phyloP scores from a whole-genome alignment of 164 flowering plant genomes.

The Sextonia rubra region DNA sequence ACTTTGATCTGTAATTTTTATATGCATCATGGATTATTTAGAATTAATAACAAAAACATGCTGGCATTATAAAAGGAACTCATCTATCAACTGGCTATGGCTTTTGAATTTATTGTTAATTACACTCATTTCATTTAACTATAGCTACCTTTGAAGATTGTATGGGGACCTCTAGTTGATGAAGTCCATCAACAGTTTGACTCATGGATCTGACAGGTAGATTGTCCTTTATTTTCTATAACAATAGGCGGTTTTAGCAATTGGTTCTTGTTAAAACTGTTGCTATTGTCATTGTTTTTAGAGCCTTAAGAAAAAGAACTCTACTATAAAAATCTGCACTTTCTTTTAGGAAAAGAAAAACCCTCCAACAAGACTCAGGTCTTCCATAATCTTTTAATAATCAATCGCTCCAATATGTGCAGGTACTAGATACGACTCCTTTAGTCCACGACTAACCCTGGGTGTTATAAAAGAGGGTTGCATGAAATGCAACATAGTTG shows the following conservation, averaged over 20 bases:
- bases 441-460: too few species aligned
- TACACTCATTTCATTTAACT: conserved; percentile 3
- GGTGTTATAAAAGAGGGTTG: too few species aligned
- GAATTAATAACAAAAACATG: not conserved
- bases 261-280: not conserved
- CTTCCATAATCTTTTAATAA: too few species aligned
- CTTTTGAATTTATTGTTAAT: not conserved
- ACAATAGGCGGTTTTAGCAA: too few species aligned
- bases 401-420: too few species aligned
- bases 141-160: conserved; percentile 57
- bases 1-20: conserved; percentile 5
- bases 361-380: too few species aligned
- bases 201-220: conserved; percentile 88
- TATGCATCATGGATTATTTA: conserved; percentile 1
- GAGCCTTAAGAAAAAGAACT: not conserved
- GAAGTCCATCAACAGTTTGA: conserved; percentile 77
- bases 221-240: not conserved
- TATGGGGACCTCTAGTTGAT: conserved; percentile 68
- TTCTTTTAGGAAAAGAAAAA: too few species aligned
- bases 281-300: too few species aligned
- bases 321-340: too few species aligned
- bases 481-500: too few species aligned
- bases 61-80: not conserved
- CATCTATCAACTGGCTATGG: not conserved
- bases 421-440: too few species aligned